phyloP scores from a whole-genome alignment of 768 basidiomycete species.

The Coprinopsis strossmayeri region DNA sequence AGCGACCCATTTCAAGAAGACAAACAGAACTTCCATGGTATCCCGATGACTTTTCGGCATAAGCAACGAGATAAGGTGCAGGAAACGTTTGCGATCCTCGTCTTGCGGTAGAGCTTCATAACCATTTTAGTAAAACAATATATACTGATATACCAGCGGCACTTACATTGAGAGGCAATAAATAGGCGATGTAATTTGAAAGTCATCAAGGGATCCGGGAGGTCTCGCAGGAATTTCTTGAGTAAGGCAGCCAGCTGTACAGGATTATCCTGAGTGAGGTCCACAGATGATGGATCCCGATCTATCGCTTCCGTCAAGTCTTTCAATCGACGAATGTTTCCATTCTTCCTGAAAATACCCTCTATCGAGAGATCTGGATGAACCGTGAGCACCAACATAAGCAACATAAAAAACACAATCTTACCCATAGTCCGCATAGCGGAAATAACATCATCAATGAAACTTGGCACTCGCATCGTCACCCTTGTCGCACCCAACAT shows the following conservation, averaged over 20 bases:
- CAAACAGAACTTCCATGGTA: constrained; percentile 95
- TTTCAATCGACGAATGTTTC: constrained; percentile 90
- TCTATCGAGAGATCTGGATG: constrained; percentile 93
- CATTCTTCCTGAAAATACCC: constrained; percentile 97
- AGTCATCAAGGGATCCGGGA: constrained; percentile 94
- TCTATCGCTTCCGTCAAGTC: constrained; percentile 91
- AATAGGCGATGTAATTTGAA: constrained; percentile 88
- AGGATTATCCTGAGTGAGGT: constrained; percentile 90
- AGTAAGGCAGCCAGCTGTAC: constrained; percentile 95
- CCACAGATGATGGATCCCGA: constrained; percentile 87
- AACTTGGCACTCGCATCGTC: constrained; percentile 87
- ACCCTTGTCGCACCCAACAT: constrained; percentile 82
- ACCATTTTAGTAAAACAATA: background rate
- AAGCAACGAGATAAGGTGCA: constrained; percentile 81
- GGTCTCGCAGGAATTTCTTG: constrained; percentile 94
- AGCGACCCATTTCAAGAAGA: constrained; percentile 99
- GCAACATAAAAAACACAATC: constrained; percentile 9
- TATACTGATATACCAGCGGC: too few species aligned
- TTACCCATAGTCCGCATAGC: constrained; percentile 99
- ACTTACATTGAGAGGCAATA: constrained; percentile 83
- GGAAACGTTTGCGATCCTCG: constrained; percentile 66
- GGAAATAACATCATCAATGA: constrained; percentile 96
- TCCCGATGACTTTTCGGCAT: constrained; percentile 93
- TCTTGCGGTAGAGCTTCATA: constrained; percentile 62
- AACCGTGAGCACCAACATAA: constrained; percentile 8